A percentile compares a stretch with the other conserved stretches of the same genome.
Conservation (phyloP, 371 early-diverging fungal genomes). For the Chytridium lagenaria region DNA sequence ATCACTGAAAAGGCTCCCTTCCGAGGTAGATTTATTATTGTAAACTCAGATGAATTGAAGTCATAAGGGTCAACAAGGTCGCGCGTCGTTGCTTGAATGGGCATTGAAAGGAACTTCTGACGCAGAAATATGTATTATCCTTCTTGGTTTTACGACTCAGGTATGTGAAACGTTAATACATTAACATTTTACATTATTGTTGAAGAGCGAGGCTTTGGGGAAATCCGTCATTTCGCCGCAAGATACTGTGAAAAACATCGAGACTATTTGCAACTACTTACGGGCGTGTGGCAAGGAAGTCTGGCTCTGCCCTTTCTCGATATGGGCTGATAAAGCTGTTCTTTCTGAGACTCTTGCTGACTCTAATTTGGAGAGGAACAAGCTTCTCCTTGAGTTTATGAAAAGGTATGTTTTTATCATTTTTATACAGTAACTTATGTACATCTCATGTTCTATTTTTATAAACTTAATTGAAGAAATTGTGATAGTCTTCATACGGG, state of each 20-base stretch:
- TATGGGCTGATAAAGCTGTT: conserved; percentile 32
- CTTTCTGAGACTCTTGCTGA: conserved; percentile 27
- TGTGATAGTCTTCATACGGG: conserved; percentile 31
- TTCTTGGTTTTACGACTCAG: conserved; percentile 49
- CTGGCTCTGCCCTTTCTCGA: conserved; percentile 45
- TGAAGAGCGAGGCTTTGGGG: conserved; percentile 4
- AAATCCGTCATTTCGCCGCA: conserved; percentile 37
- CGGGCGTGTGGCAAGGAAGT: conserved; percentile 46
- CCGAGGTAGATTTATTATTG: not conserved
- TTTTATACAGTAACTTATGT: no score
- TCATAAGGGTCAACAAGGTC: not conserved
- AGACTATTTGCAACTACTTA: conserved; percentile 36
- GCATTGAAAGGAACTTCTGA: conserved; percentile 14
- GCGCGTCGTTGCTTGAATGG: not conserved
- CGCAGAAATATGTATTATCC: conserved; percentile 46
- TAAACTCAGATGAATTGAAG: not conserved
- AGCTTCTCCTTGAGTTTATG: conserved; percentile 35
- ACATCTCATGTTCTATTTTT: no score
- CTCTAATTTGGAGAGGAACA: conserved; percentile 41
- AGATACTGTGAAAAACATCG: conserved; percentile 48
- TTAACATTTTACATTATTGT: not conserved
- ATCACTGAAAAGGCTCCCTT: not conserved
- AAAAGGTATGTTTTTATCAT: conserved; percentile 21
- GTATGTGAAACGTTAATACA: conserved; percentile 22
- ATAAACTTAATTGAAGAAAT: conserved; percentile 21